phyloP scores from a whole-genome alignment of 2,329 filamentous ascomycete species.

The Neopestalotiopsis sp. region DNA sequence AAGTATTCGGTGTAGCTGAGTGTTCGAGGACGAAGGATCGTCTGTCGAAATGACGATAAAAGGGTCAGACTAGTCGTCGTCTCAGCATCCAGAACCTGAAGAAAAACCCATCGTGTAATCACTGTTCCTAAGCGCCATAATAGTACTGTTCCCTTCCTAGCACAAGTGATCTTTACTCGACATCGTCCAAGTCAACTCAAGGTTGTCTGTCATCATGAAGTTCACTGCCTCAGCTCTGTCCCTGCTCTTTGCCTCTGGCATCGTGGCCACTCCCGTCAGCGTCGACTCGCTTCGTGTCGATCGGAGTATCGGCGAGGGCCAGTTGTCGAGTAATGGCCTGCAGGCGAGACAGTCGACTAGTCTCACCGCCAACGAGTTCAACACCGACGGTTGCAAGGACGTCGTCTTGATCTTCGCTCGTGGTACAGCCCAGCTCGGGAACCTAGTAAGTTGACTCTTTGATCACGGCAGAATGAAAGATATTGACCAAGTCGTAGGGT shows the following conservation, averaged over 20 bases:
- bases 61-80: not conserved
- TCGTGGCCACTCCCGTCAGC: conserved; percentile 1
- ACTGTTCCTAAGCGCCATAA: not conserved
- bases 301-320: not conserved
- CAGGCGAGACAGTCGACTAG: conserved; percentile 9
- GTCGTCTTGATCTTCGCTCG: conserved; percentile 47
- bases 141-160: not conserved
- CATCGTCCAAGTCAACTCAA: not conserved
- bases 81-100: not conserved
- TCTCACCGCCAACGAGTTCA: conserved; percentile 40
- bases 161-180: not conserved
- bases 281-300: not conserved
- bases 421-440: conserved; percentile 45
- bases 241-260: not conserved
- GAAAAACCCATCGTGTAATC: not conserved
- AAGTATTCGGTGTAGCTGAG: not conserved
- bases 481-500: conserved; percentile 25
- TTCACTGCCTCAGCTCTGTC: conserved; percentile 1
- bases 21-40: not conserved
- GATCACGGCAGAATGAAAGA: not conserved
- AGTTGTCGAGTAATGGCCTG: not conserved
- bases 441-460: conserved; percentile 39
- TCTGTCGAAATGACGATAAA: conserved; percentile 5
- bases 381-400: conserved; percentile 39
- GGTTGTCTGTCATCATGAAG: not conserved